phyloP scores from a whole-genome alignment of 176 grass and related monocot species.

The Phoenix roebelenii region DNA sequence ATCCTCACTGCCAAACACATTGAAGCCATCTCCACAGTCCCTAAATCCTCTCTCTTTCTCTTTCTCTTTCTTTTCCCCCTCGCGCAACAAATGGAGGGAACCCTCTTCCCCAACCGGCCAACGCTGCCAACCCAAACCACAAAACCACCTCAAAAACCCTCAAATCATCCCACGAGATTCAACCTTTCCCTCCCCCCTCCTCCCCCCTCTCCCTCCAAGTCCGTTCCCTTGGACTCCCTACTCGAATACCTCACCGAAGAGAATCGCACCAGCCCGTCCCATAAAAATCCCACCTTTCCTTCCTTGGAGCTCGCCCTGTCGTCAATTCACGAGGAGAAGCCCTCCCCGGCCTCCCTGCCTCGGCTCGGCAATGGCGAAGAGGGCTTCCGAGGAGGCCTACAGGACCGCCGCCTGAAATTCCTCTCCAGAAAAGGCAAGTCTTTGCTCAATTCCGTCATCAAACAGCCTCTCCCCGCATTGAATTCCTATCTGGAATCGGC shows the following conservation, averaged over 20 bases:
- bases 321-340: constrained; percentile 11
- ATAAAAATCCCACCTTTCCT: constrained; percentile 13
- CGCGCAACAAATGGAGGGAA: constrained; percentile 42
- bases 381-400: constrained; percentile 11
- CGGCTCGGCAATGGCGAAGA: constrained; percentile 27
- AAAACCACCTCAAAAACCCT: not conserved
- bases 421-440: constrained; percentile 15
- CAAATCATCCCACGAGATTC: not conserved
- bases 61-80: not conserved
- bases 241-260: constrained; percentile 50
- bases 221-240: constrained; percentile 67
- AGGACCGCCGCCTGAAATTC: constrained; percentile 35
- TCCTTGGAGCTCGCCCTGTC: constrained; percentile 23
- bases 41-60: not conserved
- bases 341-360: constrained; percentile 7
- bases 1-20: too few species aligned
- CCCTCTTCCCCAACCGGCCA: constrained; percentile 53
- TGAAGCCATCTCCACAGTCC: not conserved
- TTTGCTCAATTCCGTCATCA: constrained; percentile 7
- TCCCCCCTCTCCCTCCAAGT: constrained; percentile 20
- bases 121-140: constrained; percentile 26
- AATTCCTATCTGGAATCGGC: constrained; percentile 3
- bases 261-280: constrained; percentile 6
- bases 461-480: not conserved
- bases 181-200: constrained; percentile 10